A percentile compares a stretch with the other conserved stretches of the same genome.
phyloP scores from a whole-genome alignment of 106 monocot species.

The Phalaenopsis equestris region DNA sequence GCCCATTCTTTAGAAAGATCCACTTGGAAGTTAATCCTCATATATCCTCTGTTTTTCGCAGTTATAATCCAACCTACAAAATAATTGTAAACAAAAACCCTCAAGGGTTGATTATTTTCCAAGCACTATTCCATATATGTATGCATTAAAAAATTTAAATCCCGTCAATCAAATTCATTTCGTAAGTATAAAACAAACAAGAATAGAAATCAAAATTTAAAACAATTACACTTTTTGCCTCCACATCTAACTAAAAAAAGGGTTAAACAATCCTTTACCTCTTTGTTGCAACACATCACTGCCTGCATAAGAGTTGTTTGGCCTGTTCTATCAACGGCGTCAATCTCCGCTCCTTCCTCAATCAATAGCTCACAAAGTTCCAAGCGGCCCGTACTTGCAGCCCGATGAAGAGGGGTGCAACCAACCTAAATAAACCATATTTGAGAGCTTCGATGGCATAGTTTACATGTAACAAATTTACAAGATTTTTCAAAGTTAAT shows the following conservation, averaged over 20 bases:
- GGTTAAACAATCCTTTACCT: constrained; percentile 31
- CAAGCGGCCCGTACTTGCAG: constrained; percentile 75
- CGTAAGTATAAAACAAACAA: neutral
- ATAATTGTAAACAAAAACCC: neutral
- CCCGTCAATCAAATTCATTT: neutral
- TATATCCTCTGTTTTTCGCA: neutral
- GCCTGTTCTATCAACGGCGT: constrained; percentile 63
- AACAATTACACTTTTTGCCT: neutral
- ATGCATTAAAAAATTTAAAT: neutral
- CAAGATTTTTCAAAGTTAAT: neutral
- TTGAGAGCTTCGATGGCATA: neutral
- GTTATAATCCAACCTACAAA: neutral
- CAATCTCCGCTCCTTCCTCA: constrained; percentile 90
- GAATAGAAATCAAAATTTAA: neutral
- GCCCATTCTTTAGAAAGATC: neutral
- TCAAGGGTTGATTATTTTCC: neutral
- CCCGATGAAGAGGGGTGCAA: constrained; percentile 86
- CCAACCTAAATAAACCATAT: constrained; percentile 44
- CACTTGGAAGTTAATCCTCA: neutral
- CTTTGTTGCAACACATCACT: constrained; percentile 69
- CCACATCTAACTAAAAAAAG: neutral
- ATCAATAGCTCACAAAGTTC: constrained; percentile 90
- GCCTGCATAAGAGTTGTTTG: constrained; percentile 91
- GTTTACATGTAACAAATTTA: neutral
- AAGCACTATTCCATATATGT: neutral